Evolutionary conservation across 352 stramenopile species (phyloP).

Genomic region (Chrysophaeum taylorii): DNA sequence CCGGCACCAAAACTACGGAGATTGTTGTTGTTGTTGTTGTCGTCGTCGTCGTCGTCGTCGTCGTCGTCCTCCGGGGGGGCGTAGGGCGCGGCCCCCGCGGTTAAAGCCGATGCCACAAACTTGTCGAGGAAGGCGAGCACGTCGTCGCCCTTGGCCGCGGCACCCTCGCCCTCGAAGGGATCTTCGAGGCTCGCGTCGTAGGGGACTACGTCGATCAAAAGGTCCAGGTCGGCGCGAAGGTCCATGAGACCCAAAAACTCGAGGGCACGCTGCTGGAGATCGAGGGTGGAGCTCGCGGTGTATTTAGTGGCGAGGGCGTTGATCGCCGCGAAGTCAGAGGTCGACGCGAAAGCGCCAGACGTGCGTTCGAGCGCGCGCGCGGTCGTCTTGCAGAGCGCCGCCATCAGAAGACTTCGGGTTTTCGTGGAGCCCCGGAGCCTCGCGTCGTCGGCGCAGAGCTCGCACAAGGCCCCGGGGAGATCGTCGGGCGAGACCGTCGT

Average conservation of each 20-base stretch:
- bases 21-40: neutral
- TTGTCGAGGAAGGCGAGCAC: conserved; percentile 87
- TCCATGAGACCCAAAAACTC: conserved; percentile 81
- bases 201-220: conserved; percentile 84
- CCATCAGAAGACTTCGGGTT: conserved; percentile 87
- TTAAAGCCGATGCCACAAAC: conserved; percentile 79
- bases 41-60: conserved; percentile 74
- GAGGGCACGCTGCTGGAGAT: conserved; percentile 95
- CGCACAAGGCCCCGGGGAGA: conserved; percentile 34
- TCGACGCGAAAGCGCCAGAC: too few relatives aligned
- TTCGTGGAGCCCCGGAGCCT: neutral
- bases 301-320: too few relatives aligned
- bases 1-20: too few relatives aligned
- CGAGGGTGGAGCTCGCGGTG: conserved; percentile 80
- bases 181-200: conserved; percentile 85
- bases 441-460: conserved; percentile 79
- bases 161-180: conserved; percentile 27
- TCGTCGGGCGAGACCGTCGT: neutral
- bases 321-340: too few relatives aligned
- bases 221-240: conserved; percentile 66
- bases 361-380: too few relatives aligned
- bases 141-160: conserved; percentile 85
- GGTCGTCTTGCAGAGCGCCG: conserved; percentile 94
- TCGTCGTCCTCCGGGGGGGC: conserved; percentile 86
- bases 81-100: conserved; percentile 82